Evolutionary conservation across 495 filamentous ascomycete species (phyloP).

Genomic region (Penicillium herquei): DNA sequence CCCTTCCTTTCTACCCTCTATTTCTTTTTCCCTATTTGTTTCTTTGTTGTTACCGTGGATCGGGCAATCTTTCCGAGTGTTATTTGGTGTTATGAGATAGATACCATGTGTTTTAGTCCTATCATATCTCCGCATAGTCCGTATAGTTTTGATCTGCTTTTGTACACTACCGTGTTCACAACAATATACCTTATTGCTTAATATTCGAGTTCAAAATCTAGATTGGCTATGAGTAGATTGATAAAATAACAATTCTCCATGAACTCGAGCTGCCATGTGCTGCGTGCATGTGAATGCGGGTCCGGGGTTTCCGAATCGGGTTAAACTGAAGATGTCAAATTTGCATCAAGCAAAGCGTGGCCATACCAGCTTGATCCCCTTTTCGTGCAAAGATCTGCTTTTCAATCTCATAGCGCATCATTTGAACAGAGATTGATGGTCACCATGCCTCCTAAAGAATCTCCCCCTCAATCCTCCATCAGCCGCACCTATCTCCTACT

Average conservation of each 20-base stretch:
- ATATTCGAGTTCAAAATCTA: too few species aligned
- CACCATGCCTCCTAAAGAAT: constrained; percentile 2
- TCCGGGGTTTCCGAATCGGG: neutral
- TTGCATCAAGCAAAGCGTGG: neutral
- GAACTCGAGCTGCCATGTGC: too few species aligned
- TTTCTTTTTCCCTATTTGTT: constrained; percentile 2
- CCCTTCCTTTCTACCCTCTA: neutral
- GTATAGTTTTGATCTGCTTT: neutral
- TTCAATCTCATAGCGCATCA: neutral
- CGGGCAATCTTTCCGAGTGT: constrained; percentile 4
- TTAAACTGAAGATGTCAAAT: constrained; percentile 3
- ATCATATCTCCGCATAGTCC: constrained; percentile 14
- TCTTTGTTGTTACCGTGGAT: constrained; percentile 14
- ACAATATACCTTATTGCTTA: too few species aligned
- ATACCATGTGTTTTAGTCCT: constrained; percentile 25
- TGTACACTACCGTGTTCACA: neutral
- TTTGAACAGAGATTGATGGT: too few species aligned
- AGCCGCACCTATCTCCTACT: constrained; percentile 57
- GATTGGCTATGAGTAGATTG: too few species aligned
- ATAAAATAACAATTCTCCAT: too few species aligned
- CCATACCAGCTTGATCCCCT: neutral
- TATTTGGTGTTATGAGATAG: constrained; percentile 22
- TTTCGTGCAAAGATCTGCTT: neutral
- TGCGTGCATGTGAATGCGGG: neutral
- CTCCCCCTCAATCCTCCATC: constrained; percentile 8